Evolutionary conservation across 331 rosid genomes (phyloP), one percentile per base, ranked within the genome.

Genomic region (Quercus lobata): DNA sequence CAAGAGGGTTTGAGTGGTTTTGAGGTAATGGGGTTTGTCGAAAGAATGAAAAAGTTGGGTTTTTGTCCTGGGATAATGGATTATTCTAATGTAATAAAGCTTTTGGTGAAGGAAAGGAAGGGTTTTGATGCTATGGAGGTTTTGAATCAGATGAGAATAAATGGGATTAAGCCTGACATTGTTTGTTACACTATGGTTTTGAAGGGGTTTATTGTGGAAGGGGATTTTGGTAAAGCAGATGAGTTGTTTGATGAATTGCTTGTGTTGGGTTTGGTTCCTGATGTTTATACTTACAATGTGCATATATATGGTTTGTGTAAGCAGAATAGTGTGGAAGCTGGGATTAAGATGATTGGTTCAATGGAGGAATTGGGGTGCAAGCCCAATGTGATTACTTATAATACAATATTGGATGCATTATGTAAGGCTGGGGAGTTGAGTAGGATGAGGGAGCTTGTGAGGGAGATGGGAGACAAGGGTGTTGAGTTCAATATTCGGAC

Each of bases 171-270:
- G 78, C 97, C 97, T 54, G 94, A 92, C 49, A 71, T 87, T 80
- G 90, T 92, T 77, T 90, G 91, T 65, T 94, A 92, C 77, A 94
- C 97, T 21, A 90, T 87, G 92, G 91, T 92, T 80, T 84, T 94
- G 72, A 82, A 81, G 46, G 46, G 46, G 46, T 3, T 41, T 41
- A 41, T 41, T 2, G 46, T 41, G 46, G 46, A 41, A 78, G 90
- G 89, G 29, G 78, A 87, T 53, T 88, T 81, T 77, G 74, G 21
- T 61, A 86, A 70, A 66, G 87, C 94, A n/a, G 92, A 87, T 77
- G 84, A 87, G 76, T 76, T 92, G 77, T 95, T 95, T 58, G 97
- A 95, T 79, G 94, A 94, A 83, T 75, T 92, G 87, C 90, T 92
- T 77, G 89, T 95, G 15, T 84, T 86, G 57, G 97, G 99, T 52